phyloP scores from a whole-genome alignment of 768 basidiomycete species.

The Russula ochroleuca region DNA sequence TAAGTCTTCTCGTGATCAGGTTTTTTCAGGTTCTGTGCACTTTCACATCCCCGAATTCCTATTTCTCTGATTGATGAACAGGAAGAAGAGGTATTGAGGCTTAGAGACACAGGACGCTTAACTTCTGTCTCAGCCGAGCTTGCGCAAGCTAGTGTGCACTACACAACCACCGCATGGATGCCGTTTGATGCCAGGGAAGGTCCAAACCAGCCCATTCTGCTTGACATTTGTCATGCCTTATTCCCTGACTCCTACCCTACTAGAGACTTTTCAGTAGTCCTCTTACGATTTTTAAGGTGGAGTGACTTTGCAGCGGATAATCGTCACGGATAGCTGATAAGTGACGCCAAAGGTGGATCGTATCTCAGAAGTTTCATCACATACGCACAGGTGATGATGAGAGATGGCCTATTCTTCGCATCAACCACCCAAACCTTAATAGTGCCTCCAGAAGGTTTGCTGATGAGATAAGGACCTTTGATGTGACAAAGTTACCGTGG shows the following conservation, averaged over 20 bases:
- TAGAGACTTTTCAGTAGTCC: constrained; percentile 12
- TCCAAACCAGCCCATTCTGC: constrained; percentile 7
- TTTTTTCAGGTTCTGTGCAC: constrained; percentile 23
- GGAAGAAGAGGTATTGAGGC: constrained; percentile 18
- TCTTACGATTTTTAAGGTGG: constrained; percentile 25
- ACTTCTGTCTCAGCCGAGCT: constrained; percentile 15
- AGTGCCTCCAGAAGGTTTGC: background rate
- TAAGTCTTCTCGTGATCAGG: constrained; percentile 22
- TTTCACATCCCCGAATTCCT: background rate
- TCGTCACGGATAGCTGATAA: background rate
- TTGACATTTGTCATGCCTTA: constrained; percentile 19
- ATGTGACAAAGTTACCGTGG: constrained; percentile 16
- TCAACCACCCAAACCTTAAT: constrained; percentile 6
- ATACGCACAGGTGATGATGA: background rate
- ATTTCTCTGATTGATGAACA: constrained; percentile 2
- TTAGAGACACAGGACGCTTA: background rate
- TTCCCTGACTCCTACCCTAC: background rate
- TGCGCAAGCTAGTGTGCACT: constrained; percentile 12
- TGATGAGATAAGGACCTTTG: constrained; percentile 11
- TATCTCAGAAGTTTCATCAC: constrained; percentile 18
- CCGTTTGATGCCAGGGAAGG: constrained; percentile 15
- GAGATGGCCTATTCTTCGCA: constrained; percentile 17
- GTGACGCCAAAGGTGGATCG: constrained; percentile 18
- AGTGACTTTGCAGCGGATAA: background rate
- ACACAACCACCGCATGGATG: constrained; percentile 11